phyloP scores from a whole-genome alignment of 2,329 filamentous ascomycete species.

The Colletotrichum euphorbiae region DNA sequence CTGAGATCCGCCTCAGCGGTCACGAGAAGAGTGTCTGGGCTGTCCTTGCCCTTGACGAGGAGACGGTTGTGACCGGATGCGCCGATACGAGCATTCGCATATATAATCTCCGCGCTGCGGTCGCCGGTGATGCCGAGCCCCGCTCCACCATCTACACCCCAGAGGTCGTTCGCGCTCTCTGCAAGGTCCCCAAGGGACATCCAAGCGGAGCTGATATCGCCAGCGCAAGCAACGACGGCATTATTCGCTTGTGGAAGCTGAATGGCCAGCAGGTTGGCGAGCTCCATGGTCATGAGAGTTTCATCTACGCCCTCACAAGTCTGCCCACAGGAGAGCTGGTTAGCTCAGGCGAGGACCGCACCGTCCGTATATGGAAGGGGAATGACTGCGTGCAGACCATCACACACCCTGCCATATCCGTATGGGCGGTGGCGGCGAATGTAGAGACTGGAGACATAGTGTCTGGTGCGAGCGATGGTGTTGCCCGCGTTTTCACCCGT shows the following conservation, averaged over 20 bases:
- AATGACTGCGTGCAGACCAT: constrained; percentile 92
- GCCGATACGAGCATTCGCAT: constrained; percentile 91
- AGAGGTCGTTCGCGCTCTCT: constrained; percentile 90
- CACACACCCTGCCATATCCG: constrained; percentile 94
- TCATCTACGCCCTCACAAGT: constrained; percentile 86
- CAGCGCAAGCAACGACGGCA: constrained; percentile 91
- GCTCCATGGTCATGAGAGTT: constrained; percentile 90
- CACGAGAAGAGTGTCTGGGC: constrained; percentile 88
- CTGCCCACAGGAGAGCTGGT: constrained; percentile 88
- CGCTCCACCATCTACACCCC: constrained; percentile 71
- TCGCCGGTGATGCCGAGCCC: constrained; percentile 65
- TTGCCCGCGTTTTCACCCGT: constrained; percentile 87
- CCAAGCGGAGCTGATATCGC: constrained; percentile 91
- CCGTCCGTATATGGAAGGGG: constrained; percentile 87
- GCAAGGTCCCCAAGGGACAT: constrained; percentile 80
- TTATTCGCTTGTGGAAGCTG: constrained; percentile 88
- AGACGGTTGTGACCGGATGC: constrained; percentile 88
- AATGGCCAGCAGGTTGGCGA: constrained; percentile 81
- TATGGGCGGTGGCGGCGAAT: constrained; percentile 92
- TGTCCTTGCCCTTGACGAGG: constrained; percentile 84
- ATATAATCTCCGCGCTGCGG: constrained; percentile 76
- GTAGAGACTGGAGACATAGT: constrained; percentile 88
- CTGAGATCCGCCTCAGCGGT: constrained; percentile 74
- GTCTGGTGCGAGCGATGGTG: constrained; percentile 89
- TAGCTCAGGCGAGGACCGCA: constrained; percentile 94